A percentile compares a stretch with the other conserved stretches of the same genome.
These are phyloP conservation scores for Litchi chinensis DNA, from an alignment of 345 rosid species.

Conservation along the genomic window DNA sequence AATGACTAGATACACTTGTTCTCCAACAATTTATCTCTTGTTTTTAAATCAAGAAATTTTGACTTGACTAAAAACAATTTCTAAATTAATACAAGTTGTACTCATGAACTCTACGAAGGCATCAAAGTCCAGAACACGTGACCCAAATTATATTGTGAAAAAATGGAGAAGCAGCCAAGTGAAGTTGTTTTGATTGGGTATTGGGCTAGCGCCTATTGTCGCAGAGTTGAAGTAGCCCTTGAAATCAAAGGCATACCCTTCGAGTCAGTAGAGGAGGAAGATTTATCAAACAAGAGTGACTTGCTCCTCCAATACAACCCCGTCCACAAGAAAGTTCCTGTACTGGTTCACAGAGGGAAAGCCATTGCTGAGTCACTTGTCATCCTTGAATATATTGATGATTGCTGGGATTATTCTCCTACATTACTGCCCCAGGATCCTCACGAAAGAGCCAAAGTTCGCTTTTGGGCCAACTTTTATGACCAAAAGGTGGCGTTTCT, in stretches of 20 bases:
- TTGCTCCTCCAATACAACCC: conserved; percentile 25
- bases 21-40: no score
- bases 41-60: no score
- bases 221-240: conserved; percentile 31
- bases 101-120: neutral
- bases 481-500: conserved; percentile 24
- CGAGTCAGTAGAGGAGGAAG: conserved; percentile 23
- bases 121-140: neutral
- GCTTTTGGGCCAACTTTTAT: conserved; percentile 28
- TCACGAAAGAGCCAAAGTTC: conserved; percentile 22
- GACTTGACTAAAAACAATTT: neutral
- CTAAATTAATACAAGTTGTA: neutral
- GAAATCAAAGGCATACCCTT: conserved; percentile 28
- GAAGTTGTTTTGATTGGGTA: conserved; percentile 23
- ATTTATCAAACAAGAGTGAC: conserved; percentile 28
- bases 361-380: conserved; percentile 29
- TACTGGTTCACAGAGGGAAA: conserved; percentile 22
- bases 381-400: conserved; percentile 29
- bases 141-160: neutral
- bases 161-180: conserved; percentile 14
- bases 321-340: conserved; percentile 29
- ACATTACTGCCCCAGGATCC: conserved; percentile 33
- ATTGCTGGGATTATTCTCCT: conserved; percentile 24
- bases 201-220: conserved; percentile 13
- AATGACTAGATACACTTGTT: no score